Conservation (phyloP, 371 early-diverging fungal species). For the Mucor racemosus region DNA sequence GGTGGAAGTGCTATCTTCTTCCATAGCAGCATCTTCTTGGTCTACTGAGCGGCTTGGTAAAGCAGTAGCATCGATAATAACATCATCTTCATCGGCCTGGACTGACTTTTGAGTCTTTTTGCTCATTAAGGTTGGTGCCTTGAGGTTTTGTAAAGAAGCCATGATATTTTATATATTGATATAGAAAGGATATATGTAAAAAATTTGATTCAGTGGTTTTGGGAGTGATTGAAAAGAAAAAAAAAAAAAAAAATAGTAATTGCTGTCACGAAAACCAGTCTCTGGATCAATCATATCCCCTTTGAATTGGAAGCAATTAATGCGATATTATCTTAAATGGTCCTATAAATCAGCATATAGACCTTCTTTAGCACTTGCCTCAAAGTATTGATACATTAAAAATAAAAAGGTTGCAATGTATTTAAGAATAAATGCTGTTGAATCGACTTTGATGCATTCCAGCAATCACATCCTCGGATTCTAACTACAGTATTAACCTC, state of each 20-base stretch:
- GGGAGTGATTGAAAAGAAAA: background rate
- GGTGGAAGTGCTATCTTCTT: slow-evolving; percentile 35
- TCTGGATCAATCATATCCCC: slow-evolving; percentile 1
- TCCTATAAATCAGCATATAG: no score
- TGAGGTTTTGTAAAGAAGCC: slow-evolving; percentile 59
- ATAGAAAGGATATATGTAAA: background rate
- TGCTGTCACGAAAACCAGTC: slow-evolving; percentile 8
- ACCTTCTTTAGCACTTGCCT: no score
- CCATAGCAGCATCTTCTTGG: slow-evolving; percentile 59
- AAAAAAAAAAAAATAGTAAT: slow-evolving; percentile 12
- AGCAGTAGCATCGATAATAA: slow-evolving; percentile 65
- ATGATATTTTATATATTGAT: slow-evolving; percentile 25
- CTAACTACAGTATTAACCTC: no score
- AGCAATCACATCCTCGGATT: no score
- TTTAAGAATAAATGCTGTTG: no score
- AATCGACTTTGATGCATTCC: no score
- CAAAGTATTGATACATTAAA: no score
- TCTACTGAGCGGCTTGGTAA: slow-evolving; percentile 48
- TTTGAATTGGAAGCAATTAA: background rate
- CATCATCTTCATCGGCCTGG: slow-evolving; percentile 61
- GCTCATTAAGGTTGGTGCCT: slow-evolving; percentile 59
- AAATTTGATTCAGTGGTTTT: slow-evolving; percentile 1
- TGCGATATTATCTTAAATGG: background rate
- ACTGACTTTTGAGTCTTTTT: slow-evolving; percentile 49
- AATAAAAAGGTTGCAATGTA: no score